These are phyloP conservation scores for Platanus orientalis DNA, from an alignment of 164 flowering plant species.

Conservation along the genomic window DNA sequence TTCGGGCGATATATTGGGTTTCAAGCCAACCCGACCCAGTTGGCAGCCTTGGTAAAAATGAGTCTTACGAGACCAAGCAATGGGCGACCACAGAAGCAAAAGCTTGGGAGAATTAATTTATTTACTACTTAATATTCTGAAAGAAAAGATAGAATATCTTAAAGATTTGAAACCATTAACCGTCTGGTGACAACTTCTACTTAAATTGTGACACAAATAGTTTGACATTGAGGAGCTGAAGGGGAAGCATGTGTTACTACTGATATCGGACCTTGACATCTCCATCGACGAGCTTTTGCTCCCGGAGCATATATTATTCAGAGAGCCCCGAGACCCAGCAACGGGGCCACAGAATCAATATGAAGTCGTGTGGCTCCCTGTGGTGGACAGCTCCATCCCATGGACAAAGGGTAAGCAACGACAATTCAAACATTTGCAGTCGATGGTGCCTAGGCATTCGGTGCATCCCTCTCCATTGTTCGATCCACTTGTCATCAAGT, in stretches of 20 bases:
- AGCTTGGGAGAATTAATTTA: too few relatives aligned
- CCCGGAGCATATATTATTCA: constrained; percentile 56
- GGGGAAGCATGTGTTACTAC: constrained; percentile 64
- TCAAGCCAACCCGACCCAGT: too few relatives aligned
- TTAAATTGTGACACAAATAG: too few relatives aligned
- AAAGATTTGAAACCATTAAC: not conserved
- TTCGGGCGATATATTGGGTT: too few relatives aligned
- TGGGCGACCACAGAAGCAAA: too few relatives aligned
- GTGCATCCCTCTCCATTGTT: constrained; percentile 42
- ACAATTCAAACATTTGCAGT: constrained; percentile 26
- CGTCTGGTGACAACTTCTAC: too few relatives aligned
- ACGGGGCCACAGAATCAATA: too few relatives aligned
- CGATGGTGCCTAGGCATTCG: constrained; percentile 62
- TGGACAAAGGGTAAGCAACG: too few relatives aligned
- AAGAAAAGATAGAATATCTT: too few relatives aligned
- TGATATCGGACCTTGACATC: constrained; percentile 69
- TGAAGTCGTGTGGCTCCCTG: constrained; percentile 88
- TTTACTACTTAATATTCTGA: too few relatives aligned
- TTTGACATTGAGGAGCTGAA: constrained; percentile 52
- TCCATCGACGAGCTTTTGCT: constrained; percentile 50
- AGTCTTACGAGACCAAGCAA: too few relatives aligned
- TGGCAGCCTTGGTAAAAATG: too few relatives aligned
- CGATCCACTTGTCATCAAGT: constrained; percentile 31
- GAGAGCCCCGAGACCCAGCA: constrained; percentile 34
- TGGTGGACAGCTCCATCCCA: constrained; percentile 43